Percentiles rank a stretch among this genome's conserved stretches.
These are phyloP conservation scores for Lactifluus hygrophoroides DNA, from an alignment of 768 basidiomycete species.

Conservation along the genomic window DNA sequence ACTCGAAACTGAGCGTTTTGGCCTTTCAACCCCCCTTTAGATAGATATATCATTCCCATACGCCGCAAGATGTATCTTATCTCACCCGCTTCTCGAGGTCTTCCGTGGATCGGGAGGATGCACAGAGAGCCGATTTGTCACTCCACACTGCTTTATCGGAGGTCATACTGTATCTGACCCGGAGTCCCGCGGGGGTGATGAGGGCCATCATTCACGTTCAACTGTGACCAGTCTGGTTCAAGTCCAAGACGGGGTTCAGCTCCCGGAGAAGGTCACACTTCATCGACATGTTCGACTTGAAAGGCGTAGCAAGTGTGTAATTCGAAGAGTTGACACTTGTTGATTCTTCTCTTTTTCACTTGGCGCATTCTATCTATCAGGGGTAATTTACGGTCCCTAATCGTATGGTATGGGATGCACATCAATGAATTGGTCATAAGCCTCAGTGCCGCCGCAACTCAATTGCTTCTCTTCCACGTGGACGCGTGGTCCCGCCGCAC, in stretches of 20 bases:
- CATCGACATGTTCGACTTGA: background rate
- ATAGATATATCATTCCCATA: too few species aligned
- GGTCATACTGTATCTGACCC: background rate
- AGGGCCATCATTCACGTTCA: too few species aligned
- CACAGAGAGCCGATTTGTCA: background rate
- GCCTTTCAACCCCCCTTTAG: too few species aligned
- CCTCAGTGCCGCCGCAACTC: background rate
- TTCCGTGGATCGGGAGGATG: background rate
- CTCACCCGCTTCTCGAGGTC: slow-evolving; percentile 3
- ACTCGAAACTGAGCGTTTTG: too few species aligned
- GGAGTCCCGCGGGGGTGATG: too few species aligned
- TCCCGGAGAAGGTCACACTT: background rate
- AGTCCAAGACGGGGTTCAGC: background rate
- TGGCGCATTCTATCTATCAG: background rate
- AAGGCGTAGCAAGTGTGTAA: background rate
- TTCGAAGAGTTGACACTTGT: background rate
- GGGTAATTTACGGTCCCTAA: background rate
- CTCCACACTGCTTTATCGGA: background rate
- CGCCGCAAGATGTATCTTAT: too few species aligned
- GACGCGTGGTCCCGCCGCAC: background rate
- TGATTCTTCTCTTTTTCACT: background rate
- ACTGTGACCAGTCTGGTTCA: too few species aligned
- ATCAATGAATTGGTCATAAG: background rate
- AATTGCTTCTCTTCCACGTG: background rate
- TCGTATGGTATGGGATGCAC: background rate